Conservation (phyloP, 768 basidiomycete genomes). For the Pisolithus orientalis region DNA sequence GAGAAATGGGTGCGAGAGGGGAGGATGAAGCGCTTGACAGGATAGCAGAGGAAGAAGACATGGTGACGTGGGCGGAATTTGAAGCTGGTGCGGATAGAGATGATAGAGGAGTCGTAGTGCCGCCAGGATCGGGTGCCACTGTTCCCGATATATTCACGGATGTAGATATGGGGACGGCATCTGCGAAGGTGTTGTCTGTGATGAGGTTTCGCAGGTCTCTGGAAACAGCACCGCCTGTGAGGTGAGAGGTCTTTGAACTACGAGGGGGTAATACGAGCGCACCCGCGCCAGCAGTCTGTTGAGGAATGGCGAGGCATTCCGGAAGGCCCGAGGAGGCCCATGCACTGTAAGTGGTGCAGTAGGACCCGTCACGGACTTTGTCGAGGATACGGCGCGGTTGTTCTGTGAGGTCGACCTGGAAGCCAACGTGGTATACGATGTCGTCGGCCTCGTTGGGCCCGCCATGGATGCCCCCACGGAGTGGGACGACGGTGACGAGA, state of each 20-base stretch:
- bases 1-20: constrained; percentile 42
- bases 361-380: constrained; percentile 72
- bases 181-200: constrained; percentile 40
- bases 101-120: constrained; percentile 7
- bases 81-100: constrained; percentile 5
- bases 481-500: constrained; percentile 85
- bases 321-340: constrained; percentile 5
- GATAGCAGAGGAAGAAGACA: not conserved
- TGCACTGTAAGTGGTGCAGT: constrained; percentile 55
- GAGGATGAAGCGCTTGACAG: constrained; percentile 15
- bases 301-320: not conserved
- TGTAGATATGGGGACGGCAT: constrained; percentile 41
- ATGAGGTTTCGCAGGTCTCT: constrained; percentile 48
- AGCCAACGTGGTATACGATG: constrained; percentile 84
- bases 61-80: constrained; percentile 7
- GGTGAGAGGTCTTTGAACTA: constrained; percentile 18
- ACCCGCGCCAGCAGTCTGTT: not conserved
- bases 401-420: constrained; percentile 88
- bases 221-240: constrained; percentile 37
- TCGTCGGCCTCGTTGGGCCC: constrained; percentile 54
- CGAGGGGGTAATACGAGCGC: constrained; percentile 13
- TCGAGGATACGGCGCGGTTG: constrained; percentile 82
- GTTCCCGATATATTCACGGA: constrained; percentile 31
- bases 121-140: constrained; percentile 3
- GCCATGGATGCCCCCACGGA: constrained; percentile 53